These are phyloP conservation scores for Cucurbita pepo DNA, from an alignment of 306 rosid genomes.

Conservation along the genomic window DNA sequence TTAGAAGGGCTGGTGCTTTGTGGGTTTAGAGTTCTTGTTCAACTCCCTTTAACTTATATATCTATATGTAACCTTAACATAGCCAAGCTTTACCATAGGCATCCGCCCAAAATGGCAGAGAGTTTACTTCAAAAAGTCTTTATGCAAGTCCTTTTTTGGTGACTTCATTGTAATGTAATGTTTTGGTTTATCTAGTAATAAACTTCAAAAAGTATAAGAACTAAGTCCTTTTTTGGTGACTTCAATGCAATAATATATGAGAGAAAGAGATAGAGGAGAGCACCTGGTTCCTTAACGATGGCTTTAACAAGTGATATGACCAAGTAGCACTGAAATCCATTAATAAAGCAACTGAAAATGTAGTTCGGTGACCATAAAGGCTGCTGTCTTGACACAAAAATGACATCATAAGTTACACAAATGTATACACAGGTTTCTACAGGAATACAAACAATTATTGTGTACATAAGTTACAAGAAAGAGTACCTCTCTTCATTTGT, in stretches of 20 bases:
- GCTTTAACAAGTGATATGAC: not conserved
- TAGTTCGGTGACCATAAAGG: not conserved
- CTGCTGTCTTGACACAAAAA: not conserved
- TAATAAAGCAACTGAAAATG: not conserved
- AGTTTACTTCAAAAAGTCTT: not conserved
- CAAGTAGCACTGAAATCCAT: not conserved
- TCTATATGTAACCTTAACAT: not conserved
- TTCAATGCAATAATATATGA: not conserved
- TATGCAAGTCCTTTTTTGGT: conserved; percentile 6
- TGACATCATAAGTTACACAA: not conserved
- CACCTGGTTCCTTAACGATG: not conserved
- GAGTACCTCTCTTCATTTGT: not conserved
- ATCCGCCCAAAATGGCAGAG: not conserved
- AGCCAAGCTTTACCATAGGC: not conserved
- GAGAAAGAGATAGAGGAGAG: not conserved
- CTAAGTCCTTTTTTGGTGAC: not conserved
- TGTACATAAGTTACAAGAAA: not conserved
- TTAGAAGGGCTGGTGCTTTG: too few relatives aligned
- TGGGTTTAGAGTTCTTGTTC: conserved; percentile 5
- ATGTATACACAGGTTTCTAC: not conserved
- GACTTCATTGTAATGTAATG: conserved; percentile 6
- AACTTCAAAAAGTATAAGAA: not conserved
- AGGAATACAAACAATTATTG: not conserved
- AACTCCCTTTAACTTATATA: not conserved
- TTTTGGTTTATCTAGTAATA: not conserved